These are phyloP conservation scores for Corchorus capsularis DNA, from an alignment of 345 rosid species.

Conservation along the genomic window DNA sequence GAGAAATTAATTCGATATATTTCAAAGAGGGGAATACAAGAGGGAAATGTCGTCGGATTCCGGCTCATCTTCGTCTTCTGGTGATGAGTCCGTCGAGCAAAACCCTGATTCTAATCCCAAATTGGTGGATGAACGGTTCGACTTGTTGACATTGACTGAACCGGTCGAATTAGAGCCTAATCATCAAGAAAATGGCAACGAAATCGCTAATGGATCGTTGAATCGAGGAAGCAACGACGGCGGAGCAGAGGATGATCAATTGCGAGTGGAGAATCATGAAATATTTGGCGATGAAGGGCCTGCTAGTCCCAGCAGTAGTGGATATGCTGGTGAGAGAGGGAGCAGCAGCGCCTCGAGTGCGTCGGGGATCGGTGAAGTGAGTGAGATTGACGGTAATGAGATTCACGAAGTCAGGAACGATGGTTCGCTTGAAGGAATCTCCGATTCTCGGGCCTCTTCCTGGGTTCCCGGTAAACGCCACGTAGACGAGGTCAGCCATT, in stretches of 20 bases:
- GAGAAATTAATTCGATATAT: not conserved
- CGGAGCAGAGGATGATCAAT: slow-evolving; percentile 11
- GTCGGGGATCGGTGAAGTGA: slow-evolving; percentile 44
- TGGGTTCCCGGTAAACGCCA: slow-evolving; percentile 91
- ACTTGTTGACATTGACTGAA: slow-evolving; percentile 31
- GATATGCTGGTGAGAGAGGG: slow-evolving; percentile 94
- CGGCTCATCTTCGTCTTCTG: slow-evolving; percentile 33
- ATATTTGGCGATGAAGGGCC: slow-evolving; percentile 58
- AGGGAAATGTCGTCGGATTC: slow-evolving; percentile 31
- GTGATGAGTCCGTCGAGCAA: slow-evolving; percentile 35
- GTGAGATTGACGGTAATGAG: slow-evolving; percentile 48
- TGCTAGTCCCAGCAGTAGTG: slow-evolving; percentile 85
- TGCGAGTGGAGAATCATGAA: slow-evolving; percentile 20
- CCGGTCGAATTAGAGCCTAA: slow-evolving; percentile 23
- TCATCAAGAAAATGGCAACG: slow-evolving; percentile 9
- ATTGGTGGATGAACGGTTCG: slow-evolving; percentile 31
- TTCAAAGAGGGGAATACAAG: not conserved
- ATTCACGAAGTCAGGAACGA: slow-evolving; percentile 52
- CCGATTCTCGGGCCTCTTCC: slow-evolving; percentile 45
- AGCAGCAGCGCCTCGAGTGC: slow-evolving; percentile 66
- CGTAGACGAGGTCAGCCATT: slow-evolving; percentile 65
- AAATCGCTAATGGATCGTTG: slow-evolving; percentile 23
- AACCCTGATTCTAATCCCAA: slow-evolving; percentile 35
- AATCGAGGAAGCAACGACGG: slow-evolving; percentile 28
- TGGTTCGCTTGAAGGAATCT: slow-evolving; percentile 28